Percentiles rank a stretch among this genome's conserved stretches.
phyloP scores from a whole-genome alignment of 306 rosid genomes.

The Vachellia collinsii region DNA sequence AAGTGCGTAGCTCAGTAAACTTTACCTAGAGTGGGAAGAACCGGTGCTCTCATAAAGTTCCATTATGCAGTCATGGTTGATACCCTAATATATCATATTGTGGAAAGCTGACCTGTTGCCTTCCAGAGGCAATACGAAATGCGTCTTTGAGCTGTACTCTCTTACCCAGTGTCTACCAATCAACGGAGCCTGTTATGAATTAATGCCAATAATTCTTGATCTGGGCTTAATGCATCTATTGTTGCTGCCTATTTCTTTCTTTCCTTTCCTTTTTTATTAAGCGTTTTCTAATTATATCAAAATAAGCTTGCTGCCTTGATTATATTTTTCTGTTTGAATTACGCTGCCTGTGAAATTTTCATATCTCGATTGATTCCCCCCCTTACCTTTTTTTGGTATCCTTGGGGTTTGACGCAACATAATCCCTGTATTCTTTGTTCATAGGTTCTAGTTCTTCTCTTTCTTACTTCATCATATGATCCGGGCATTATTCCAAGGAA shows the following conservation, averaged over 20 bases:
- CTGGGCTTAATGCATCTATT: constrained; percentile 23
- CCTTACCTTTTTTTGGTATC: not conserved
- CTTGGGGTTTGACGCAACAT: constrained; percentile 37
- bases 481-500: constrained; percentile 92
- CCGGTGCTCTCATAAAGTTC: constrained; percentile 10
- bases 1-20: not conserved
- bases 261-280: not conserved
- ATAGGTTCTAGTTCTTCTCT: constrained; percentile 88
- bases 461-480: constrained; percentile 89
- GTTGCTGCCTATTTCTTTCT: not conserved
- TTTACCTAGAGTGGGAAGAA: not conserved
- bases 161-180: not conserved
- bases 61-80: constrained; percentile 4
- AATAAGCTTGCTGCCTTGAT: constrained; percentile 8
- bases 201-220: not conserved
- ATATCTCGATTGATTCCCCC: not conserved
- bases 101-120: constrained; percentile 13
- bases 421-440: constrained; percentile 49
- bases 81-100: not conserved
- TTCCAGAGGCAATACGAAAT: not conserved
- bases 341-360: not conserved
- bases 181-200: constrained; percentile 12
- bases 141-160: not conserved
- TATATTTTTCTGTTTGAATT: not conserved
- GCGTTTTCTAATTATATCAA: not conserved